A percentile compares a stretch with the other conserved stretches of the same genome.
Evolutionary conservation across 1,284 basidiomycete genomes (phyloP).

Genomic region (Ustilago cynodontis): DNA sequence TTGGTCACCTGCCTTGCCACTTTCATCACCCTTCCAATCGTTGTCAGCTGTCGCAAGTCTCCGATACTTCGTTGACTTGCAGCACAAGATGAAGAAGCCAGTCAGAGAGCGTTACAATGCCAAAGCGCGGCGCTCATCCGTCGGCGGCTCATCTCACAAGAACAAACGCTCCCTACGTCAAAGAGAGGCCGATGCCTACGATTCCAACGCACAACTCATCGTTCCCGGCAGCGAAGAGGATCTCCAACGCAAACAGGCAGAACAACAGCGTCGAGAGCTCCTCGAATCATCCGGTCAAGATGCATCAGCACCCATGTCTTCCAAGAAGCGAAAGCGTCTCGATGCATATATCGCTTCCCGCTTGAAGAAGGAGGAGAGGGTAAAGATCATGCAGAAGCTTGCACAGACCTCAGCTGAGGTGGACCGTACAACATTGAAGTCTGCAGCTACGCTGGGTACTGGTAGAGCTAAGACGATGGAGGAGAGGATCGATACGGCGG

Average conservation of each 20-base stretch:
- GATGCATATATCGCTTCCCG: constrained; percentile 69
- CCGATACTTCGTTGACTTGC: not conserved
- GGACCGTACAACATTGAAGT: constrained; percentile 62
- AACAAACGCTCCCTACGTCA: constrained; percentile 55
- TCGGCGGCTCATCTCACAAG: constrained; percentile 67
- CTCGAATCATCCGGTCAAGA: constrained; percentile 54
- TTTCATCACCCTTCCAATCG: not conserved
- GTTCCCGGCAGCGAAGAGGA: constrained; percentile 55
- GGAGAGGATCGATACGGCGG: constrained; percentile 58
- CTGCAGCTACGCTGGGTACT: constrained; percentile 66
- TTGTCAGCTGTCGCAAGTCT: not conserved
- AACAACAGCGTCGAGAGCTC: constrained; percentile 50
- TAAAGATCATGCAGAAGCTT: constrained; percentile 64
- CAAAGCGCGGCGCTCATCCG: constrained; percentile 63
- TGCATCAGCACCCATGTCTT: constrained; percentile 55
- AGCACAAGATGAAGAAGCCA: constrained; percentile 45
- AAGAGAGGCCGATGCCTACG: constrained; percentile 42
- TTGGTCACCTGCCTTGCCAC: constrained; percentile 1
- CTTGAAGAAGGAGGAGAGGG: constrained; percentile 68
- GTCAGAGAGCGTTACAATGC: constrained; percentile 66
- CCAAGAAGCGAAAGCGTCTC: constrained; percentile 70
- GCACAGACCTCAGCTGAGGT: constrained; percentile 63
- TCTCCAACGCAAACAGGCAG: constrained; percentile 33
- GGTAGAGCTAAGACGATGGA: constrained; percentile 57
- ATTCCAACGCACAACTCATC: constrained; percentile 64